Evolutionary conservation across 148 eudicot genomes (phyloP).

Genomic region (Rhododendron simsii): DNA sequence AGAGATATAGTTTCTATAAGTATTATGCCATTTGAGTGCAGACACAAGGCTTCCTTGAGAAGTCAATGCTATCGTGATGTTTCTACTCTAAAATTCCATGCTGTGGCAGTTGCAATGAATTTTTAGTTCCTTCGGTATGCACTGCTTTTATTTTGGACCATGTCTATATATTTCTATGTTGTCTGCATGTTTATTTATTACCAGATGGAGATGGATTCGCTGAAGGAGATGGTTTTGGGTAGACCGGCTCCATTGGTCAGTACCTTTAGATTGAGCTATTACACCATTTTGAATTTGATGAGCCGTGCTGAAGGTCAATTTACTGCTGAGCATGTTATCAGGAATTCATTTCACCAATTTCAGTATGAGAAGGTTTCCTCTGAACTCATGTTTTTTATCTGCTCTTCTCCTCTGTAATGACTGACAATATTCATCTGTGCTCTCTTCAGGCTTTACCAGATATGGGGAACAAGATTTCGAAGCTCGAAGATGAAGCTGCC

Average conservation of each 20-base stretch:
- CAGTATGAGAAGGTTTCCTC: conserved; percentile 87
- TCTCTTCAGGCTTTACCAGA: conserved; percentile 83
- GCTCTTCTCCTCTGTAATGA: background rate
- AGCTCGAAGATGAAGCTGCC: conserved; percentile 86
- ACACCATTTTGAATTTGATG: conserved; percentile 91
- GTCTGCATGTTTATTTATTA: background rate
- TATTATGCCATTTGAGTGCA: background rate
- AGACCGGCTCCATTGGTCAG: conserved; percentile 96
- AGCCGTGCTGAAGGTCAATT: conserved; percentile 98
- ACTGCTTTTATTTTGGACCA: background rate
- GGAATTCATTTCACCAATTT: conserved; percentile 92
- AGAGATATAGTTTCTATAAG: background rate
- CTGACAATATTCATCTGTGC: background rate
- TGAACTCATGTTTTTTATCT: background rate
- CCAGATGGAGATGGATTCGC: conserved; percentile 91
- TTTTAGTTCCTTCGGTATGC: background rate
- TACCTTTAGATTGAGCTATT: conserved; percentile 95
- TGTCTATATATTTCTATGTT: background rate
- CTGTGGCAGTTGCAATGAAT: background rate
- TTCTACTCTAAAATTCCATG: background rate
- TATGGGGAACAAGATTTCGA: conserved; percentile 66
- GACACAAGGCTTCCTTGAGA: background rate
- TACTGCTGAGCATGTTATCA: conserved; percentile 97
- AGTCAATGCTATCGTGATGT: background rate
- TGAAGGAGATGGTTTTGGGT: conserved; percentile 89